phyloP scores from a whole-genome alignment of 208 protist genomes.

The Trichomonas gallinae region DNA sequence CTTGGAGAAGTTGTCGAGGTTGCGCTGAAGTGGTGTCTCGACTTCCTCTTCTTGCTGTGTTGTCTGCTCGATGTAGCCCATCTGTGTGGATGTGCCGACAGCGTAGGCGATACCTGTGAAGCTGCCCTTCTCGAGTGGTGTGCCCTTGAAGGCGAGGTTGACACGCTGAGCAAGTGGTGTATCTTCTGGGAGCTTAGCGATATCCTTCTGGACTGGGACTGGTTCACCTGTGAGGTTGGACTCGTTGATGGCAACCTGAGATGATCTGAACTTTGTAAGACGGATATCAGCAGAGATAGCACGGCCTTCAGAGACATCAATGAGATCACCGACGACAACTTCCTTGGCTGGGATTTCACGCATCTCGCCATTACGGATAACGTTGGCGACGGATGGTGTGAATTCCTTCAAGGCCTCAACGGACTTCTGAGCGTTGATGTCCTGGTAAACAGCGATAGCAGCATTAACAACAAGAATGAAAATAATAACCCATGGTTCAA shows the following conservation, averaged over 20 bases:
- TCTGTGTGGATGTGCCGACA: constrained; percentile 69
- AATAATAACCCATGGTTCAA: constrained; percentile 77
- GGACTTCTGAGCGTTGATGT: constrained; percentile 64
- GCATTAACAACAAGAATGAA: constrained; percentile 75
- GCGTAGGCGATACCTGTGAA: constrained; percentile 68
- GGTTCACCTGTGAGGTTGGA: constrained; percentile 72
- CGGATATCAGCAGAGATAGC: constrained; percentile 79
- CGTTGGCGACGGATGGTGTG: constrained; percentile 35
- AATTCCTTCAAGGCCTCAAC: constrained; percentile 54
- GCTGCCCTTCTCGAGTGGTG: constrained; percentile 65
- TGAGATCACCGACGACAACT: constrained; percentile 78
- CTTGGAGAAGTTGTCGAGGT: constrained; percentile 80
- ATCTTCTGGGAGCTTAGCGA: background rate
- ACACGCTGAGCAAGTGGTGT: constrained; percentile 30
- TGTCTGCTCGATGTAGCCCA: constrained; percentile 70
- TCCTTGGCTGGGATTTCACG: constrained; percentile 52
- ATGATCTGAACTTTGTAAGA: constrained; percentile 58
- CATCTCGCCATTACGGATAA: constrained; percentile 48
- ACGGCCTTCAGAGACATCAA: constrained; percentile 70
- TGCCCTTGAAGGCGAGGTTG: constrained; percentile 47
- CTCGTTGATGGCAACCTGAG: constrained; percentile 49
- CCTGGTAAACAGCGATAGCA: constrained; percentile 70
- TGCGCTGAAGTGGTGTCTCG: constrained; percentile 74
- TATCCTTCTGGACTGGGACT: constrained; percentile 47
- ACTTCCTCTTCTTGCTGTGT: constrained; percentile 52